Evolutionary conservation across 2,329 filamentous ascomycete genomes (phyloP).

Genomic region (Tolypocladium pustulatum): DNA sequence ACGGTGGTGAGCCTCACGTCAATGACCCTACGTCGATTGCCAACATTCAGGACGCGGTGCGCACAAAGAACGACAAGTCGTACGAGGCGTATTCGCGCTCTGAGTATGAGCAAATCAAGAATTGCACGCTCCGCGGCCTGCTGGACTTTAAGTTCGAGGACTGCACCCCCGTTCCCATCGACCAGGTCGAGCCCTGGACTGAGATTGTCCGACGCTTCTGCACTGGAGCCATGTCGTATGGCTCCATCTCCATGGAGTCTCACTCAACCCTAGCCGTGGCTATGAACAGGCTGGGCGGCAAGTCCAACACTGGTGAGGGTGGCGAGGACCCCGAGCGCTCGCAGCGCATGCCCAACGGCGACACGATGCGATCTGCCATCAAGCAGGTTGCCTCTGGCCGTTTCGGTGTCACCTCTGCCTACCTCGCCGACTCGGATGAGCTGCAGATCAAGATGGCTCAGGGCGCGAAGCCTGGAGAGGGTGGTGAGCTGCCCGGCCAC

Average conservation of each 20-base stretch:
- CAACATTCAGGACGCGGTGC: slow-evolving; percentile 92
- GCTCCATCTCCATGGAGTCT: slow-evolving; percentile 96
- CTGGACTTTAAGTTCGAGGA: slow-evolving; percentile 96
- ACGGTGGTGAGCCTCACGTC: slow-evolving; percentile 88
- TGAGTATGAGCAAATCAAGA: slow-evolving; percentile 93
- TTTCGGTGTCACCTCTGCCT: slow-evolving; percentile 92
- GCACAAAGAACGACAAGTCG: slow-evolving; percentile 96
- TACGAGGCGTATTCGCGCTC: slow-evolving; percentile 92
- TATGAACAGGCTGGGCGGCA: slow-evolving; percentile 93
- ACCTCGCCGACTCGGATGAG: slow-evolving; percentile 90
- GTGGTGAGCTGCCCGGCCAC: slow-evolving; percentile 92
- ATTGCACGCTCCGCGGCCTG: slow-evolving; percentile 86
- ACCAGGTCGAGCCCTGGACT: slow-evolving; percentile 96
- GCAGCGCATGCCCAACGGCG: slow-evolving; percentile 75
- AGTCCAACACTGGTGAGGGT: slow-evolving; percentile 96
- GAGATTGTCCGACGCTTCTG: slow-evolving; percentile 95
- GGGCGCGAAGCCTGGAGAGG: slow-evolving; percentile 94
- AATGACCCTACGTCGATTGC: slow-evolving; percentile 93
- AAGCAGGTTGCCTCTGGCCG: slow-evolving; percentile 95
- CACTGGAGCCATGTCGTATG: slow-evolving; percentile 97
- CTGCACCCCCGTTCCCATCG: slow-evolving; percentile 73
- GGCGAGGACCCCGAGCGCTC: slow-evolving; percentile 92
- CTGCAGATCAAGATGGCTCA: slow-evolving; percentile 99
- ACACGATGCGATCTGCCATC: slow-evolving; percentile 94
- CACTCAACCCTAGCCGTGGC: slow-evolving; percentile 92